Base-by-base conservation (phyloP, 495 filamentous ascomycete genomes). In the Penicillium silybi region DNA sequence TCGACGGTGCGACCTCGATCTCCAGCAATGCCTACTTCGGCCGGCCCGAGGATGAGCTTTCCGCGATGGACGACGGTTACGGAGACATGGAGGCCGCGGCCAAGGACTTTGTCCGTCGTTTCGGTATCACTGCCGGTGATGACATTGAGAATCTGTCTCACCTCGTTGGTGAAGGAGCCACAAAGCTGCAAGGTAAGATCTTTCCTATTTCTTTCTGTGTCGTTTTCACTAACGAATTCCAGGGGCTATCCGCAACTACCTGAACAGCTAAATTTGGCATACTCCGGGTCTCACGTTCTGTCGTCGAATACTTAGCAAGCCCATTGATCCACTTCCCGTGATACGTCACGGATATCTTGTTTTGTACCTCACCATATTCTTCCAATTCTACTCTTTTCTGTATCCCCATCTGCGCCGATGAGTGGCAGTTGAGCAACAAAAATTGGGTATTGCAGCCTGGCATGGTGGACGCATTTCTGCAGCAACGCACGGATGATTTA, bases 1-100 rank as follows among this genome's bases (percentile, higher is more conserved):
- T 98, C 65, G 93, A 97, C 65, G 89, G 93, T 41, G 93, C 93
- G 10, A 86, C 85, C 9, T 71, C 90, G 44, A 98, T 98, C 66
- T 96, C 90, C 10, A 93, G 88, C 44, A 97, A 97, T 71, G 86
- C 86, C 51, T 98, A 97, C 75, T 98, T 98, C 69, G 93, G 93
- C 48, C 87, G 91, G 26, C 85, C 90, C 8, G 84, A 87, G 61
- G 90, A 96, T 44, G 85, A 85, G 25, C 54, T 72, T 19, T 66
- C 69, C 17, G 71, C 62, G 0, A 84, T 85, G 23, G 87, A 89
- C 29, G 77, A 80, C 53, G 78, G 72, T 0, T 95, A 95, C 54
- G 89, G 90, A 15, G 90, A 95, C 61, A 69, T 98, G 49, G 93
- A 98, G 69, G 76, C 69, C n/a, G 90, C 90, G 0, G 93, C 93